phyloP scores from a whole-genome alignment of 148 eudicot species.

The Vaccinium corymbosum region DNA sequence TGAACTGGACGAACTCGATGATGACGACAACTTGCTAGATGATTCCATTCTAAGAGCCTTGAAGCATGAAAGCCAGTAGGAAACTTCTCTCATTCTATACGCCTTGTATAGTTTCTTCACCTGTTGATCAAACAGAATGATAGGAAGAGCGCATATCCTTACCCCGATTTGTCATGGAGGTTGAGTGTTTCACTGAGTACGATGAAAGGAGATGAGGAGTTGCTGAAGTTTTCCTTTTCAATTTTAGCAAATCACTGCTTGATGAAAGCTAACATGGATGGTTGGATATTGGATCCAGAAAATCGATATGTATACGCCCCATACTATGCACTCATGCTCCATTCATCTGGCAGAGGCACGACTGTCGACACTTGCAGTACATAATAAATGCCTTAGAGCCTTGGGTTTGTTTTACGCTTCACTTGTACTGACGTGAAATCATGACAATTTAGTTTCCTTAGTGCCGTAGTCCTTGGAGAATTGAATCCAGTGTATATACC shows the following conservation, averaged over 20 bases:
- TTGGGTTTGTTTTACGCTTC: neutral
- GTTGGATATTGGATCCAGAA: neutral
- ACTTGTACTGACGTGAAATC: neutral
- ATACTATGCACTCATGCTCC: neutral
- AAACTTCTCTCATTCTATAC: neutral
- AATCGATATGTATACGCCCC: neutral
- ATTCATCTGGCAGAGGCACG: neutral
- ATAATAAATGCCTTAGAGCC: neutral
- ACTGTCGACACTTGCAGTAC: neutral
- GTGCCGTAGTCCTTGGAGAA: neutral
- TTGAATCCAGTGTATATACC: neutral
- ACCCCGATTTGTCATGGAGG: neutral
- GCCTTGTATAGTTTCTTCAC: neutral
- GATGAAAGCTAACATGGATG: constrained; percentile 5
- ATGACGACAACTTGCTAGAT: constrained; percentile 37
- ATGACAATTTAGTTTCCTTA: neutral
- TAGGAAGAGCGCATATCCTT: neutral
- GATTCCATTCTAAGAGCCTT: constrained; percentile 51
- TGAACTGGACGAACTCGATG: constrained; percentile 65
- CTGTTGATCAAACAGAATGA: neutral
- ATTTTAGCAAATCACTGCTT: neutral
- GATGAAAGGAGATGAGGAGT: neutral
- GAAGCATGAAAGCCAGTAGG: constrained; percentile 43
- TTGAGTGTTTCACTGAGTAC: neutral
- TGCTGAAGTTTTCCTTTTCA: neutral